phyloP scores from a whole-genome alignment of 352 stramenopile species.

The Globisporangium canariense region DNA sequence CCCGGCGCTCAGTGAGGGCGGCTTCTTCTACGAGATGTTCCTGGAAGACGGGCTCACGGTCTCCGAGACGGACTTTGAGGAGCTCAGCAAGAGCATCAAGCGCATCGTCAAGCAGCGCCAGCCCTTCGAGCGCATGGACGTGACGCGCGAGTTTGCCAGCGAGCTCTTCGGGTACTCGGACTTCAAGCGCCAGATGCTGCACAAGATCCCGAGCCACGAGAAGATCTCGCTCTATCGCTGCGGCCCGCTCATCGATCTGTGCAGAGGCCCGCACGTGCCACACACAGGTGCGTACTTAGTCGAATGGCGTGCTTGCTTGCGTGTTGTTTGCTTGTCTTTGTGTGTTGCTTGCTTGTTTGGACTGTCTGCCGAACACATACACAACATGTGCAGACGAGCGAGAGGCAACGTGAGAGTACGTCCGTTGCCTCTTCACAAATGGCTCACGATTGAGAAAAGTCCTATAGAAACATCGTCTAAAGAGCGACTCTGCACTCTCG shows the following conservation, averaged over 20 bases:
- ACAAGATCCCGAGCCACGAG: conserved; percentile 94
- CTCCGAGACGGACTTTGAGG: conserved; percentile 68
- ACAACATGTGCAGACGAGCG: conserved; percentile 77
- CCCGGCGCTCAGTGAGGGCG: conserved; percentile 92
- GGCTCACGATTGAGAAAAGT: conserved; percentile 25
- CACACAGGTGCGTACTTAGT: conserved; percentile 74
- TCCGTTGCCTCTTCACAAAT: conserved; percentile 17
- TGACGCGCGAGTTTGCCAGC: conserved; percentile 88
- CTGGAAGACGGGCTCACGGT: conserved; percentile 60
- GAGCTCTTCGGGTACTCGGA: conserved; percentile 92
- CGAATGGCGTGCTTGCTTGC: conserved; percentile 10
- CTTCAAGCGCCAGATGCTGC: conserved; percentile 96
- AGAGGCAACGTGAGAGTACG: conserved; percentile 60
- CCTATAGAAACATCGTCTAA: conserved; percentile 54
- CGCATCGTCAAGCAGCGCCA: conserved; percentile 94
- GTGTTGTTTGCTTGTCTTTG: conserved; percentile 30
- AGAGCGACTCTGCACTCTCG: conserved; percentile 75
- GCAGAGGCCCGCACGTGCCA: conserved; percentile 94
- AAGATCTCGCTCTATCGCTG: conserved; percentile 96
- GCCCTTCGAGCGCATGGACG: conserved; percentile 90
- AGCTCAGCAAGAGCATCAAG: conserved; percentile 90
- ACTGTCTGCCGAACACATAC: conserved; percentile 40
- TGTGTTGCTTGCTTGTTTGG: conserved; percentile 23
- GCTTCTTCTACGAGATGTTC: conserved; percentile 99
- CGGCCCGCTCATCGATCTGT: conserved; percentile 97